Conservation (phyloP, 1,284 basidiomycete genomes). For the Boletus sp. region DNA sequence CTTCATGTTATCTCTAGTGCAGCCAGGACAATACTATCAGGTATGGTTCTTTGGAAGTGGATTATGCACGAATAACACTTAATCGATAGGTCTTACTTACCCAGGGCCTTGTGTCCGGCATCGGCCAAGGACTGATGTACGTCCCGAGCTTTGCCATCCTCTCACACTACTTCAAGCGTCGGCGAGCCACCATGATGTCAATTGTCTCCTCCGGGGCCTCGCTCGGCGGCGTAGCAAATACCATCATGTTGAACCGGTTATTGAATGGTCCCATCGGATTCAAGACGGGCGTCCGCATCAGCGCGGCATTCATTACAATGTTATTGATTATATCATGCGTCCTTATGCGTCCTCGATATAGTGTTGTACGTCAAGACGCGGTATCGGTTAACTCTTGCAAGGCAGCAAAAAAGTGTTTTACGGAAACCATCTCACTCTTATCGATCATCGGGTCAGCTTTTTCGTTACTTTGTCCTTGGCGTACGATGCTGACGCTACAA, state of each 20-base stretch:
- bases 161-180: conserved; percentile 42
- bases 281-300: conserved; percentile 33
- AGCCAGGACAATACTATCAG: conserved; percentile 42
- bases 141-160: conserved; percentile 39
- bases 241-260: conserved; percentile 47
- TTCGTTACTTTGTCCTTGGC: not conserved
- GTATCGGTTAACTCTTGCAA: conserved; percentile 21
- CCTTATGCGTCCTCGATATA: conserved; percentile 36
- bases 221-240: conserved; percentile 36
- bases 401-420: conserved; percentile 28
- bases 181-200: conserved; percentile 36
- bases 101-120: conserved; percentile 40
- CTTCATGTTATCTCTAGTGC: conserved; percentile 43
- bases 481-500: not conserved
- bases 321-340: conserved; percentile 34
- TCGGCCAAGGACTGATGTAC: conserved; percentile 40
- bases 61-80: not conserved
- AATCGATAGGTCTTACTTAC: conserved; percentile 37
- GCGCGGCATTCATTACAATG: conserved; percentile 34
- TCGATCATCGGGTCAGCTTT: conserved; percentile 28
- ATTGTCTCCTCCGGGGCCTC: conserved; percentile 38
- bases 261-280: conserved; percentile 37
- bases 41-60: conserved; percentile 7
- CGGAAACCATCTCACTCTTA: conserved; percentile 30
- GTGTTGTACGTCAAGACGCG: not conserved